Percentiles rank a stretch among this genome's conserved stretches.
These are phyloP conservation scores for Coemansia sp. DNA, from an alignment of 371 early-diverging fungal species.

Conservation along the genomic window DNA sequence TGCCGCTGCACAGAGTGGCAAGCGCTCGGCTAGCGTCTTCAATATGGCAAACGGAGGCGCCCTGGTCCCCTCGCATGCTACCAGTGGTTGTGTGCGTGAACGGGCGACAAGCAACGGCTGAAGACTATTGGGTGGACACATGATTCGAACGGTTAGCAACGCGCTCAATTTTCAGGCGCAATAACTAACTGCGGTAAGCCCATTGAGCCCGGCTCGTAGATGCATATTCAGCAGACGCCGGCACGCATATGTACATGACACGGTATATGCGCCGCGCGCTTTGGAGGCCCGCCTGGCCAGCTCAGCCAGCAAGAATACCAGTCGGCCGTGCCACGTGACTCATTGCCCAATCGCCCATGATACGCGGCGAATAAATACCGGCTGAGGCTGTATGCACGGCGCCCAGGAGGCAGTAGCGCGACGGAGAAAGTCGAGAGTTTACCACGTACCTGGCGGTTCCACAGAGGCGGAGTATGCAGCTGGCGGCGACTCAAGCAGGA, in stretches of 20 bases:
- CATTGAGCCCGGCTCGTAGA: neutral
- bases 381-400: slow-evolving; percentile 6
- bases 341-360: slow-evolving; percentile 4
- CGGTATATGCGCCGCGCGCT: no score
- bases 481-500: neutral
- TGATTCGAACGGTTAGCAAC: neutral
- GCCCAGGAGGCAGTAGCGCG: neutral
- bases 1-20: slow-evolving; percentile 32
- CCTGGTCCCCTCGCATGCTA: slow-evolving; percentile 37
- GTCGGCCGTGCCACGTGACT: neutral
- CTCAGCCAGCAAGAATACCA: neutral
- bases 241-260: neutral
- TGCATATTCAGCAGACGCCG: neutral
- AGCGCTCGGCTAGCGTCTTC: slow-evolving; percentile 42
- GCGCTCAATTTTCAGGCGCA: neutral
- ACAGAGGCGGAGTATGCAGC: neutral
- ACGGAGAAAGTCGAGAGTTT: neutral
- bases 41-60: slow-evolving; percentile 29
- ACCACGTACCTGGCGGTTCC: neutral
- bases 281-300: no score
- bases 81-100: slow-evolving; percentile 1
- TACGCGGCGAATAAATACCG: neutral
- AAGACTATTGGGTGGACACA: no score
- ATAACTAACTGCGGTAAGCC: neutral
- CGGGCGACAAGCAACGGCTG: neutral